These are phyloP conservation scores for Suzukiozyma palmioleophila DNA, from an alignment of 1,139 yeast species.

Conservation along the genomic window DNA sequence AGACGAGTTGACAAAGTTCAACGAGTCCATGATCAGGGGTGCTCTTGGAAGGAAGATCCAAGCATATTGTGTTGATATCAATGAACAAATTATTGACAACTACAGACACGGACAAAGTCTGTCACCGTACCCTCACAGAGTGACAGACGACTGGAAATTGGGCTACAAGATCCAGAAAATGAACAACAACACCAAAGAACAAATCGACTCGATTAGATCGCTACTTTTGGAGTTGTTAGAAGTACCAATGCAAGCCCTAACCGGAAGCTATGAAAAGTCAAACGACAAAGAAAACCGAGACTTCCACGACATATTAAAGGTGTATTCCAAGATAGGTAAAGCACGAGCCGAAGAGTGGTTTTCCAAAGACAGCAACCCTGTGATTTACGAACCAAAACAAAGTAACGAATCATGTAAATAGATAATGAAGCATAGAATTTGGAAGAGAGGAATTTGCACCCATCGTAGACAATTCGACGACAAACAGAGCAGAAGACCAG, in stretches of 20 bases:
- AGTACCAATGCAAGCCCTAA: not conserved
- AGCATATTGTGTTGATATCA: constrained; percentile 6
- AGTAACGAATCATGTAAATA: too few species aligned
- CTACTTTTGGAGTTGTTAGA: not conserved
- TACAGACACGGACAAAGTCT: not conserved
- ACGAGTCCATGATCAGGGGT: constrained; percentile 9
- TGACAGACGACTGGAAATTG: constrained; percentile 2
- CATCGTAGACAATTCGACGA: too few species aligned
- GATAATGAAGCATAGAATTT: too few species aligned
- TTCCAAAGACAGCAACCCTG: constrained; percentile 17
- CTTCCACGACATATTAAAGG: constrained; percentile 13
- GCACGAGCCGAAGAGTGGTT: constrained; percentile 25
- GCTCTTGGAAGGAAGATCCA: constrained; percentile 5
- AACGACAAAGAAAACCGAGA: not conserved
- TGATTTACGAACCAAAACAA: constrained; percentile 15
- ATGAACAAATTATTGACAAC: constrained; percentile 1
- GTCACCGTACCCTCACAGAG: not conserved
- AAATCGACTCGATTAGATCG: not conserved
- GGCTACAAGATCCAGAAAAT: not conserved
- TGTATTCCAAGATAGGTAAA: constrained; percentile 26
- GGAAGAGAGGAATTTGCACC: too few species aligned
- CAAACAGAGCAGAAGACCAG: too few species aligned
- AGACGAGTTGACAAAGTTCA: constrained; percentile 15
- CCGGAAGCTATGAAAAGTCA: not conserved
- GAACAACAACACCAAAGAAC: not conserved